A percentile compares a stretch with the other conserved stretches of the same genome.
Evolutionary conservation across 2,329 filamentous ascomycete species (phyloP).

Genomic region (Neofusicoccum sp.): DNA sequence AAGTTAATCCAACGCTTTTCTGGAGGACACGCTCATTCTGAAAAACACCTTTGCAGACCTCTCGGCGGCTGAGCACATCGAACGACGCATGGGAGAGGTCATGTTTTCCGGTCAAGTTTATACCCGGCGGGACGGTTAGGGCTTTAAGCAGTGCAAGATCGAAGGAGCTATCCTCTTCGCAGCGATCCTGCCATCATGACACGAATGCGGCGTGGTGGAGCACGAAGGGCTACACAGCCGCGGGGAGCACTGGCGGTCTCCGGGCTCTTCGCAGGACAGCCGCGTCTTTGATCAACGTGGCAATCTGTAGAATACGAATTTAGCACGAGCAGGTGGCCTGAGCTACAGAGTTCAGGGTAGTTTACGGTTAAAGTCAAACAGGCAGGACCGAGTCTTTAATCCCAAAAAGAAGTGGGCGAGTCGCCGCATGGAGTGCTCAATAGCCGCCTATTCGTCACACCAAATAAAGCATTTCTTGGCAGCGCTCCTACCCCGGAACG

Average conservation of each 20-base stretch:
- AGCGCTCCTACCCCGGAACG: neutral
- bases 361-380: neutral
- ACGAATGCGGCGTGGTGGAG: slow-evolving; percentile 6
- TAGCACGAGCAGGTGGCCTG: neutral
- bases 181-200: neutral
- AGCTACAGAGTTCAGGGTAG: neutral
- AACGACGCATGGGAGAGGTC: neutral
- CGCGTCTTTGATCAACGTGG: slow-evolving; percentile 14
- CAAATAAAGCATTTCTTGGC: slow-evolving; percentile 22
- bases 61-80: slow-evolving; percentile 1
- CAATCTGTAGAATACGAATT: slow-evolving; percentile 17
- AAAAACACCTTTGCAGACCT: neutral
- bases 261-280: neutral
- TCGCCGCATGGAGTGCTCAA: slow-evolving; percentile 22
- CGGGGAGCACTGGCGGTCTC: neutral
- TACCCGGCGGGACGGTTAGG: slow-evolving; percentile 8
- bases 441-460: neutral
- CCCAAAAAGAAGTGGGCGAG: neutral
- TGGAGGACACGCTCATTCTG: neutral
- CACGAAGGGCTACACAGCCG: neutral
- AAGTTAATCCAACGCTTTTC: neutral
- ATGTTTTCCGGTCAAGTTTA: neutral
- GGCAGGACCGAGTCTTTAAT: neutral
- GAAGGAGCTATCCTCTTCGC: slow-evolving; percentile 1
- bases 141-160: neutral